These are phyloP conservation scores for Epichloe gansuensis DNA, from an alignment of 2,329 filamentous ascomycete species.

Conservation along the genomic window DNA sequence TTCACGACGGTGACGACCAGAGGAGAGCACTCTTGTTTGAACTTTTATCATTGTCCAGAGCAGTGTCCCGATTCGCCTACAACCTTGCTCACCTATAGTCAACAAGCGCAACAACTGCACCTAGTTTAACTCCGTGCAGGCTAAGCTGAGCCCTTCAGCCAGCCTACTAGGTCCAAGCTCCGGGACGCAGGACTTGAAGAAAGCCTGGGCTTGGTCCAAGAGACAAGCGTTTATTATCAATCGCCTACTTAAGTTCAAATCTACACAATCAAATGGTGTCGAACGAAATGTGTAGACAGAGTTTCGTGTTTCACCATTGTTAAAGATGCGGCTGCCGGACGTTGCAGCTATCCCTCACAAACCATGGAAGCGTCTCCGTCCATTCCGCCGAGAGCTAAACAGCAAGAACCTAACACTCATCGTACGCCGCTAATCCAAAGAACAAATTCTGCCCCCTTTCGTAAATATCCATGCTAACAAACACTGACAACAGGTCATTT, in stretches of 20 bases:
- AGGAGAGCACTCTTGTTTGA: no score
- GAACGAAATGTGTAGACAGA: not conserved
- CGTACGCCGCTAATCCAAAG: conserved; percentile 5
- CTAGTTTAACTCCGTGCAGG: not conserved
- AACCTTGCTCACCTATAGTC: no score
- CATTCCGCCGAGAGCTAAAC: conserved; percentile 2
- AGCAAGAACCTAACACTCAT: conserved; percentile 6
- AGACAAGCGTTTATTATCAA: no score
- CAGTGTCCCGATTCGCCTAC: no score
- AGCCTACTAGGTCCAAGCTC: not conserved
- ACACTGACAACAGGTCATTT: not conserved
- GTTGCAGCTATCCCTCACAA: not conserved
- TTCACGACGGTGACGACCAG: not conserved
- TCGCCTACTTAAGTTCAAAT: no score
- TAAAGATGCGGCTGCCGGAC: not conserved
- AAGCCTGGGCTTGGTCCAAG: not conserved
- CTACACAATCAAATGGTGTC: not conserved
- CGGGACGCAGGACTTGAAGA: not conserved
- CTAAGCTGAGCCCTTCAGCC: not conserved
- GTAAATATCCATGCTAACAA: not conserved
- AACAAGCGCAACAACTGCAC: no score
- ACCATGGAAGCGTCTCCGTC: not conserved
- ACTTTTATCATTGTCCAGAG: no score
- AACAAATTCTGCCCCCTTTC: not conserved
- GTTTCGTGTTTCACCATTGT: not conserved